These are phyloP conservation scores for Aureobasidium lini DNA, from an alignment of 2,329 filamentous ascomycete genomes.

Conservation along the genomic window DNA sequence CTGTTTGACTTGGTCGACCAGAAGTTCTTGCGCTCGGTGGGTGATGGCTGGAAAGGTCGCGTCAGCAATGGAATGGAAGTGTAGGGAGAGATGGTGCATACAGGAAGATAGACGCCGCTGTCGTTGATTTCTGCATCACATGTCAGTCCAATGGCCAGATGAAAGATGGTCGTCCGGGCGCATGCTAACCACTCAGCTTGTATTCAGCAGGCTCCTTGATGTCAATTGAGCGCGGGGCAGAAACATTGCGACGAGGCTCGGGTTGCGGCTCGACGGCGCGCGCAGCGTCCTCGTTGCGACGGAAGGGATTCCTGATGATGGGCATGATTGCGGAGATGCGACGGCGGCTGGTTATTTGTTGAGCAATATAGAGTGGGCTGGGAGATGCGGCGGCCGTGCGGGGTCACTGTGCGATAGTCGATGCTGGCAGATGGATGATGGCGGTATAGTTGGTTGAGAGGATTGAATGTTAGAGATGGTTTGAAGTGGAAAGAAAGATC, in stretches of 20 bases:
- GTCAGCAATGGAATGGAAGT: neutral
- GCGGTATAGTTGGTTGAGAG: neutral
- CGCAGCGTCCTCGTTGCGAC: slow-evolving; percentile 30
- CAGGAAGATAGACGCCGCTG: slow-evolving; percentile 87
- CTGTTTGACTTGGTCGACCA: slow-evolving; percentile 54
- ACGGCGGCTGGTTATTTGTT: neutral
- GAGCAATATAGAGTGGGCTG: neutral
- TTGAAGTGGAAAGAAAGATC: neutral
- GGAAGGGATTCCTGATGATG: slow-evolving; percentile 33
- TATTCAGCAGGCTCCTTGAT: slow-evolving; percentile 43
- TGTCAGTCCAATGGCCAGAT: slow-evolving; percentile 15
- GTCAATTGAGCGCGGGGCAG: slow-evolving; percentile 34
- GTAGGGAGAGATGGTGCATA: slow-evolving; percentile 33
- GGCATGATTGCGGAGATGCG: slow-evolving; percentile 23
- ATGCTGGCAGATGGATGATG: neutral
- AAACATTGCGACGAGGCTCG: neutral
- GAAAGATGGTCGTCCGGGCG: neutral
- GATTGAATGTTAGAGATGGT: neutral
- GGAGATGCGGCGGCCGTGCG: neutral
- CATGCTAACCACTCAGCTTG: slow-evolving; percentile 43
- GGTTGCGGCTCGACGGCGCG: slow-evolving; percentile 24
- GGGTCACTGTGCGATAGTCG: neutral
- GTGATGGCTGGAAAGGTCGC: slow-evolving; percentile 61
- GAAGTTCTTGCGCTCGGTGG: slow-evolving; percentile 72
- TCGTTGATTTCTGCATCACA: slow-evolving; percentile 74